A percentile compares a stretch with the other conserved stretches of the same genome.
Evolutionary conservation across 768 basidiomycete genomes (phyloP).

Genomic region (Mycena rosella): DNA sequence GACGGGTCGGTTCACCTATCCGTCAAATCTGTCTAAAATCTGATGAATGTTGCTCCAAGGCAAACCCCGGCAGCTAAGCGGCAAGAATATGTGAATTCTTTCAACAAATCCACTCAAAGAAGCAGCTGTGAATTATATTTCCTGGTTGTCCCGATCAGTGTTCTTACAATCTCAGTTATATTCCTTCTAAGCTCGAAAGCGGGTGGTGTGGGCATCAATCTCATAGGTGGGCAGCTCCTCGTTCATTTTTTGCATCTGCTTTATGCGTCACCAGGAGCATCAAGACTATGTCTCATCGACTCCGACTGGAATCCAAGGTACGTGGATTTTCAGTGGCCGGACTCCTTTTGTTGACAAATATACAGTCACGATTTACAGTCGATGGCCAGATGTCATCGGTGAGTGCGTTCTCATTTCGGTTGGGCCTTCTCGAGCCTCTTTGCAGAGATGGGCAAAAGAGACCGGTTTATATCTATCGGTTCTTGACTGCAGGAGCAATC

Average conservation of each 20-base stretch:
- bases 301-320: conserved; percentile 96
- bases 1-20: conserved; percentile 74
- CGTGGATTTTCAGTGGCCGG: conserved; percentile 7
- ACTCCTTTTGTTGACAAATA: conserved; percentile 7
- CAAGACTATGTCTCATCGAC: conserved; percentile 87
- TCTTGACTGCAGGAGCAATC: conserved; percentile 85
- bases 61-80: conserved; percentile 82
- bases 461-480: conserved; percentile 90
- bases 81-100: conserved; percentile 88
- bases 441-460: conserved; percentile 93
- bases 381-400: conserved; percentile 98
- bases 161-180: conserved; percentile 65
- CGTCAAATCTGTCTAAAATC: neutral
- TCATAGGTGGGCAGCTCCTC: conserved; percentile 70
- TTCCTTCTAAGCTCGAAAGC: conserved; percentile 96
- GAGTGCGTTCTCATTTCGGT: conserved; percentile 31
- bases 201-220: conserved; percentile 91
- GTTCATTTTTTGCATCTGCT: neutral
- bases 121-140: conserved; percentile 71
- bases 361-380: conserved; percentile 91
- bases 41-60: conserved; percentile 53
- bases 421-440: conserved; percentile 30
- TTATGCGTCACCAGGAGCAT: conserved; percentile 64
- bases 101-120: conserved; percentile 83
- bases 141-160: neutral